Conservation (phyloP, 1,284 basidiomycete genomes). For the Porphyrellus sp. region DNA sequence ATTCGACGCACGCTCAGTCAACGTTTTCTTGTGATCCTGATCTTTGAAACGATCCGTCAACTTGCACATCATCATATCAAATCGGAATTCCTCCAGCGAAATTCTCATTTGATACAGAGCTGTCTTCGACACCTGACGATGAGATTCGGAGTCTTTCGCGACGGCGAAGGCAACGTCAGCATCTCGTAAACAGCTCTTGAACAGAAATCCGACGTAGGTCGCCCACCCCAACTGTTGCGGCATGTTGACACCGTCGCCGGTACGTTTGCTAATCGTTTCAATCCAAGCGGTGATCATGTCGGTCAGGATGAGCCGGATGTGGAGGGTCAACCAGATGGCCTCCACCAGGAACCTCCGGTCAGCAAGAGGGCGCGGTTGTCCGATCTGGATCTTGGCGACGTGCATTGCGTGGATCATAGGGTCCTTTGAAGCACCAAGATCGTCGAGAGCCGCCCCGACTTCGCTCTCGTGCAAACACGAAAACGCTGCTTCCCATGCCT, state of each 20-base stretch:
- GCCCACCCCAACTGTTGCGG: conserved; percentile 36
- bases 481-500: conserved; percentile 49
- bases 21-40: conserved; percentile 1
- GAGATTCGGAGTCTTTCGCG: conserved; percentile 37
- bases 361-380: conserved; percentile 45
- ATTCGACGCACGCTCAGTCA: conserved; percentile 11
- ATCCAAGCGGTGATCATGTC: conserved; percentile 34
- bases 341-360: conserved; percentile 47
- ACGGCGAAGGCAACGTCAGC: conserved; percentile 39
- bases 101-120: conserved; percentile 38
- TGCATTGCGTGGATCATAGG: conserved; percentile 42
- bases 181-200: conserved; percentile 42
- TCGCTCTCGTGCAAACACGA: conserved; percentile 43
- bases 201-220: conserved; percentile 41
- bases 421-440: conserved; percentile 31
- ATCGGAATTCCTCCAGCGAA: conserved; percentile 36
- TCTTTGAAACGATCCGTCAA: conserved; percentile 15
- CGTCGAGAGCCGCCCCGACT: conserved; percentile 26
- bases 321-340: conserved; percentile 44
- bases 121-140: conserved; percentile 39
- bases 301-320: conserved; percentile 41
- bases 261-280: conserved; percentile 12
- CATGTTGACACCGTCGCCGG: conserved; percentile 9
- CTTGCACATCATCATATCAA: conserved; percentile 30
- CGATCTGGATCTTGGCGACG: conserved; percentile 41